phyloP scores from a whole-genome alignment of 2,329 filamentous ascomycete genomes.

The Ophiocordyceps polyrhachis-furcata region DNA sequence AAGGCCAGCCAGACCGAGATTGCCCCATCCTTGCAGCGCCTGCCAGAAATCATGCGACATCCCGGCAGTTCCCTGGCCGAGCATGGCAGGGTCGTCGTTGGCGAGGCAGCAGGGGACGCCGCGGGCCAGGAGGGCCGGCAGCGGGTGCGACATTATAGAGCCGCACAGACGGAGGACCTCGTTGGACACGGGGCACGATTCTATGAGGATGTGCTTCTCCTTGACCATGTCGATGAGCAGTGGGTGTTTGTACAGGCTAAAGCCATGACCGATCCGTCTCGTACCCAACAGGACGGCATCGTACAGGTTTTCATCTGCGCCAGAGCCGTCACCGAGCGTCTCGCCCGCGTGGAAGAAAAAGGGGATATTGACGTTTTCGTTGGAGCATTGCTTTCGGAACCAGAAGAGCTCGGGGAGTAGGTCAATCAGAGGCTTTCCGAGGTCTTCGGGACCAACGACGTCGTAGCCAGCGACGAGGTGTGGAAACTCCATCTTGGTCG shows the following conservation, averaged over 20 bases:
- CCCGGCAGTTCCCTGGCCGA: constrained; percentile 65
- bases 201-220: constrained; percentile 70
- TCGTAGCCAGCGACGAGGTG: constrained; percentile 75
- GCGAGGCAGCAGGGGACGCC: constrained; percentile 70
- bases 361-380: constrained; percentile 63
- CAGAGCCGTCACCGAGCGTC: constrained; percentile 55
- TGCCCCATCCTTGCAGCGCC: constrained; percentile 77
- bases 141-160: constrained; percentile 57
- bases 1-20: constrained; percentile 71
- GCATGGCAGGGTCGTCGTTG: constrained; percentile 80
- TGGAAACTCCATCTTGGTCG: constrained; percentile 61
- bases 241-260: constrained; percentile 80
- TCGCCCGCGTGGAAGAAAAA: constrained; percentile 96
- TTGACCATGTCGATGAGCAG: constrained; percentile 76
- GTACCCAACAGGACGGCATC: constrained; percentile 78
- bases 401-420: constrained; percentile 75
- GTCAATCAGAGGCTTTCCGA: constrained; percentile 56
- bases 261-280: constrained; percentile 75
- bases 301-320: constrained; percentile 65
- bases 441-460: constrained; percentile 73
- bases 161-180: constrained; percentile 66
- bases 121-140: constrained; percentile 68
- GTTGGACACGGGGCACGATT: constrained; percentile 82
- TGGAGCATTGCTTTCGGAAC: constrained; percentile 72
- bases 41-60: constrained; percentile 94